These are phyloP conservation scores for Aureobasidium namibiae DNA, from an alignment of 2,329 filamentous ascomycete species.

Conservation along the genomic window DNA sequence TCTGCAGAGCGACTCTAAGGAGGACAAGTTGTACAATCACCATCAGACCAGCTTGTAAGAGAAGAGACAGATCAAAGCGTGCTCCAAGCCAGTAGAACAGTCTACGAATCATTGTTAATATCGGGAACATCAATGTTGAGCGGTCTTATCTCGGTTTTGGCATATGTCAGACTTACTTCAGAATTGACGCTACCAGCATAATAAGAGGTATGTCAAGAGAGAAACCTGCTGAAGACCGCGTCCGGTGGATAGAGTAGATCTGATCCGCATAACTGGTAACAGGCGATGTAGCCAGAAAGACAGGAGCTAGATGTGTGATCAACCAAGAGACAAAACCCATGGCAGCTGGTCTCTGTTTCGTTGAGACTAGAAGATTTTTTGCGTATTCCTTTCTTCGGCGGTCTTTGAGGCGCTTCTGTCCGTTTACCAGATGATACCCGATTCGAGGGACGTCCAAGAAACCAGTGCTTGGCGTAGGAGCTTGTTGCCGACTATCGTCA, in stretches of 20 bases:
- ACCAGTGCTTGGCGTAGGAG: constrained; percentile 2
- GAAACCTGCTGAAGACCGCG: constrained; percentile 53
- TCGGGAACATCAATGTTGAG: neutral
- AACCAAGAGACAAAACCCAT: constrained; percentile 23
- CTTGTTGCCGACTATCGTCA: neutral
- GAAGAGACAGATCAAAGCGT: constrained; percentile 50
- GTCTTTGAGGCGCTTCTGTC: neutral
- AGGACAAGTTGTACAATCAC: constrained; percentile 49
- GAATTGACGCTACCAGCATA: constrained; percentile 56
- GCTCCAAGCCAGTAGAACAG: constrained; percentile 60
- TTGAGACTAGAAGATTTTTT: neutral
- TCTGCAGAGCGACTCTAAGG: constrained; percentile 52
- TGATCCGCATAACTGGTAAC: constrained; percentile 60
- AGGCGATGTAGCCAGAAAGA: constrained; percentile 51
- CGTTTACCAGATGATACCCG: neutral
- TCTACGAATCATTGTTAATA: constrained; percentile 28
- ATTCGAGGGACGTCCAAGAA: neutral
- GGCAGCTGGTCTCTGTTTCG: neutral
- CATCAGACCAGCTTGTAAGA: constrained; percentile 54
- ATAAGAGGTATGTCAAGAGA: constrained; percentile 60
- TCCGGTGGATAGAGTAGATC: constrained; percentile 55
- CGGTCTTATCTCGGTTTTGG: neutral
- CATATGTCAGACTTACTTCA: constrained; percentile 42
- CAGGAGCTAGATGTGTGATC: constrained; percentile 28
- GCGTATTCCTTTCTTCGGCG: neutral